Evolutionary conservation across 306 rosid species (phyloP), one percentile per base, ranked within the genome.

Genomic region (Cotoneaster glaucophyllus): DNA sequence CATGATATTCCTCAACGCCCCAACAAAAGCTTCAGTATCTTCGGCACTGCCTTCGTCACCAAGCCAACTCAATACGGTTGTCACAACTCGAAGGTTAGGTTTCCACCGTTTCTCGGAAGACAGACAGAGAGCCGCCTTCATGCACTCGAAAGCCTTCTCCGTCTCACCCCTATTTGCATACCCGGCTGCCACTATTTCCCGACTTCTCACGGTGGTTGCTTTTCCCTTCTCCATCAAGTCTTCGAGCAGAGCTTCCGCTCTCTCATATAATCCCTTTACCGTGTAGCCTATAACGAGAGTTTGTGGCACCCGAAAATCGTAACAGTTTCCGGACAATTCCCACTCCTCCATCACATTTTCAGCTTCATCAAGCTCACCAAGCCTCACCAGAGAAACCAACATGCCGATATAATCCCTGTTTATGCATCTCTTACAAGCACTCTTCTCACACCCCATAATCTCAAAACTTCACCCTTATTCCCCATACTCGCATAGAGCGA

Each of bases 311-410:
- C 83, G 83, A 69, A 81, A 83, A 86, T 95, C 97, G 52, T 88
- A 90, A 72, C 84, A 85, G 78, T 92, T 95, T 52, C 86, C 90
- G 22, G 96, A 87, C 64, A 86, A 85, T 77, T 95, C 85, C 98
- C 98, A 92, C 71, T 95, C 93, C 84, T 50, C 52, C 66, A 86
- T 71, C 61, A 92, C 77, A 65, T 83, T 85, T 71, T 89, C 96
- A 75, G 95, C 96, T 72, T 92, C 97, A 26, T 87, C 79, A 0
- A 92, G 76, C 84, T 79, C 97, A 3, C 89, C 87, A 19, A 95
- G 90, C 86, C 79, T 85, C 53, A 82, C 89, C 66, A 95, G 87
- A 57, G 97, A 88, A 31, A 83, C 82, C 71, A 90, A 78, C 90
- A 92, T 56, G 73, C 69, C 78, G 1, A 63, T 81, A 71, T 81